Conservation (phyloP, 306 rosid genomes). For the Luffa acutangula region DNA sequence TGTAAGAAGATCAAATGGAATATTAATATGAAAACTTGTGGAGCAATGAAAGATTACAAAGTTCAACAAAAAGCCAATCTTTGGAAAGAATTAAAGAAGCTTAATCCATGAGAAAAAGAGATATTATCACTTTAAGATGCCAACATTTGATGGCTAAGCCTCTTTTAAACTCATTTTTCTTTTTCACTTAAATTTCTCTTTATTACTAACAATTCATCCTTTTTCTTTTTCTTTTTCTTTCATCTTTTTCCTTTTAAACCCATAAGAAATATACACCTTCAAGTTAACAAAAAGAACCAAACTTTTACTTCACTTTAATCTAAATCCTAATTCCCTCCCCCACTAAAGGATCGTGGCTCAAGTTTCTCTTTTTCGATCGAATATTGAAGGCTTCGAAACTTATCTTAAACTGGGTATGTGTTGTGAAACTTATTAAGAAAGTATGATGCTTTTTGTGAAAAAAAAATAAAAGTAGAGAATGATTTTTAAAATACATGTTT, state of each 20-base stretch:
- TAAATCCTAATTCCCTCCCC: not conserved
- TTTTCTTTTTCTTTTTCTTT: not conserved
- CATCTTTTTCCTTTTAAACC: not conserved
- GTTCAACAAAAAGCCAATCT: not conserved
- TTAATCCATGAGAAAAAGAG: not conserved
- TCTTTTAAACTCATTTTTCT: not conserved
- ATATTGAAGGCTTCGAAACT: not conserved
- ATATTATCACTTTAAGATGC: not conserved
- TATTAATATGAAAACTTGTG: not conserved
- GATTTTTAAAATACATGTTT: not conserved
- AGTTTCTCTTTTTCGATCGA: not conserved
- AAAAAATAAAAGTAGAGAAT: not conserved
- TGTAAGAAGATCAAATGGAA: not conserved
- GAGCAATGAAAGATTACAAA: not conserved
- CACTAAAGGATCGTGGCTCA: not conserved
- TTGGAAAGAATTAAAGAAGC: not conserved
- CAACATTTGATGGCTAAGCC: not conserved
- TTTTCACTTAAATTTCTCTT: not conserved
- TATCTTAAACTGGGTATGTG: not conserved
- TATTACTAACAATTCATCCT: not conserved
- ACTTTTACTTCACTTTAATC: constrained; percentile 1
- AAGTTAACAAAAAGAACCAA: not conserved
- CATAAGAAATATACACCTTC: not conserved
- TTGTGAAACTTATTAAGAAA: not conserved
- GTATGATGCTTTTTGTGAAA: not conserved